Evolutionary conservation across 345 rosid genomes (phyloP), one percentile per base, ranked within the genome.

Genomic region (Stellera chamaejasme): DNA sequence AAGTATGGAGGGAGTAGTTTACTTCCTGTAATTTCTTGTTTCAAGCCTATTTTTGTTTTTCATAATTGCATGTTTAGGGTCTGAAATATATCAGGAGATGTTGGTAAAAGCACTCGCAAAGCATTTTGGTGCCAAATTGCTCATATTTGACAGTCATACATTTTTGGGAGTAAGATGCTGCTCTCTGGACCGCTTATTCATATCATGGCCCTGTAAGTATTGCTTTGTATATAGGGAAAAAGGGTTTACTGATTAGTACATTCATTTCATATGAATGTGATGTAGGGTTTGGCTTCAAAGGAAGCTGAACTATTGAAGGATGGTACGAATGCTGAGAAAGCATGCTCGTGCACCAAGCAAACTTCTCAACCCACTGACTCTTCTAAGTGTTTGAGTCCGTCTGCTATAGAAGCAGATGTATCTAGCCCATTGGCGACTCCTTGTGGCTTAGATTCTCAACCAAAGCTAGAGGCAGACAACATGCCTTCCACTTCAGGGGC

Each of bases 71-170:
- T 36, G 57, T 79, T 61, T 66, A 90, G 97, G 96, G 68, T 90
- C 97, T 42, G 96, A 87, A 68, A 81, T 87, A 65, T 90, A 87
- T 65, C 96, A 90, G 78, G 91, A 90, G 76, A 80, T 81, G 96
- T 71, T 90, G 79, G 88, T 73, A 42, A 84, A 81, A 76, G 94
- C 97, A 43, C 94, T 90, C 72, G 97, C 96, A 47, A 79, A 74
- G 42, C 65, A 79, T 74, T 87, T 82, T 54, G 82, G 80, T 65
- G 83, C 97, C 45, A 87, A 84, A 70, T 67, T 90, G 77, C 94
- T 90, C 52, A 71, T 90, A 70, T 84, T 81, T 78, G 97, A 90
- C 71, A 78, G 85, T 66, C 80, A 80, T 73, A 69, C 78, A 45
- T 75, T 85, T 71, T 63, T 87, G 82, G 89, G 87, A 70, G 97